Evolutionary conservation across 495 filamentous ascomycete species (phyloP), one percentile per base, ranked within the genome.

Genomic region (Hypoxylon fragiforme): DNA sequence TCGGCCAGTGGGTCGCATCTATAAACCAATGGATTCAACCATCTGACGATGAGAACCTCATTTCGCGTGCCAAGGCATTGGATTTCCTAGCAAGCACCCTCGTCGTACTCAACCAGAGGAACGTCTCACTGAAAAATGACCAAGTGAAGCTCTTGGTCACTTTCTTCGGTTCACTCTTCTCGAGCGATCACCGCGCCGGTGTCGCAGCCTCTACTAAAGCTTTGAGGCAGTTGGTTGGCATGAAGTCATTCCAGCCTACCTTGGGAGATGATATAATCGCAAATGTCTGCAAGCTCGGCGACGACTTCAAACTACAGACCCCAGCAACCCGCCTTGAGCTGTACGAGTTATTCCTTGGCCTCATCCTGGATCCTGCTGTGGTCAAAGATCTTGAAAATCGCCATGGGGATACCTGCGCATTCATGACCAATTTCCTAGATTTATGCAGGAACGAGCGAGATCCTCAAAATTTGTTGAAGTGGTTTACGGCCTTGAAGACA

Each of bases 151-250:
- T 71, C 4, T 63, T 79, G 13, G 67, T 76, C 7, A 70, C 65
- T 38, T 79, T 79, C 68, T 79, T 79, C 35, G 70, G 72, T 26
- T 67, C 74, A 20, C 74, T 79, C 59, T 77, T 79, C 44, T 74
- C 72, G 0, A 73, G 71, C 48, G 76, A 79, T 44, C 76, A 78
- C 61, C 77, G 75, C 28, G 75, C 74, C 4, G 76, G 75, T 19
- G 69, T 79, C 46, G 70, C 71, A 7, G 73, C 76, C n/a, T 71
- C 76, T 3, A 59, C 71, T 20, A 73, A 76, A 49, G 77, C 76
- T 1, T 53, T 79, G n/a, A 66, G 63, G 5, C 67, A 72, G 7
- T 66, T 80, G 20, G 60, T 64, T 44, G 22, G 44, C 36, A 80
- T 76, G 73, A 74, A 72, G 37, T 54, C 48, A 26, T 80, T 80